Percentiles rank a stretch among this genome's conserved stretches.
Conservation (phyloP, 1,284 basidiomycete genomes). For the Naganishia albida region DNA sequence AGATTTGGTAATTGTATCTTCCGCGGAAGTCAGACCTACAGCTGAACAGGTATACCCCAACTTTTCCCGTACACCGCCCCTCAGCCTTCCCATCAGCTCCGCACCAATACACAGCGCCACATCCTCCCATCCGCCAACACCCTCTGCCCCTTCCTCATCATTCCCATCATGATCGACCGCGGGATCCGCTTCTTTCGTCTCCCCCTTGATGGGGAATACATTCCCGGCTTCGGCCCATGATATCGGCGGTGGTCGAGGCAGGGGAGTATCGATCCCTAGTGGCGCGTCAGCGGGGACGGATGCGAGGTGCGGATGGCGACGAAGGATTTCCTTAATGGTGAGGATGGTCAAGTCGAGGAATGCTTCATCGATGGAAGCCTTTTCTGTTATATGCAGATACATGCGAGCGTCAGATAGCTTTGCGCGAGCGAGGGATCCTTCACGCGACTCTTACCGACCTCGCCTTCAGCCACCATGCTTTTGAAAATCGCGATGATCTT, state of each 20-base stretch:
- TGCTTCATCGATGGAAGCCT: constrained; percentile 68
- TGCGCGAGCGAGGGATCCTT: not conserved
- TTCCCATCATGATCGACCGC: constrained; percentile 39
- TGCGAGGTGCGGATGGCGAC: constrained; percentile 73
- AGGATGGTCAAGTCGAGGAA: constrained; percentile 85
- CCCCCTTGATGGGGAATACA: constrained; percentile 66
- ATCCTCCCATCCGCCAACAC: constrained; percentile 72
- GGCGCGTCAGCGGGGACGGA: constrained; percentile 68
- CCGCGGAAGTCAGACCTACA: constrained; percentile 55
- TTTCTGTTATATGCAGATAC: constrained; percentile 60
- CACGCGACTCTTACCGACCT: constrained; percentile 61
- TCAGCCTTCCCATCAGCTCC: constrained; percentile 77
- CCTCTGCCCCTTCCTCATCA: constrained; percentile 34
- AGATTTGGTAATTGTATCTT: too few species aligned
- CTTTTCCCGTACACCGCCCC: constrained; percentile 67
- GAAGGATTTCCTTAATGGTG: constrained; percentile 70
- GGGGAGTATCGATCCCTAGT: constrained; percentile 71
- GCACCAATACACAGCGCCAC: constrained; percentile 86
- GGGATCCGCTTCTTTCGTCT: constrained; percentile 40
- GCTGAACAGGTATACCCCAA: constrained; percentile 94
- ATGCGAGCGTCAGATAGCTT: not conserved
- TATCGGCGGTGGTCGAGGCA: constrained; percentile 72
- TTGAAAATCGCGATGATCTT: constrained; percentile 88
- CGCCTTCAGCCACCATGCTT: constrained; percentile 67
- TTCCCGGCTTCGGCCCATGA: constrained; percentile 70